Evolutionary conservation across 1,284 basidiomycete species (phyloP).

Genomic region (Fomitopsis schrenkii): DNA sequence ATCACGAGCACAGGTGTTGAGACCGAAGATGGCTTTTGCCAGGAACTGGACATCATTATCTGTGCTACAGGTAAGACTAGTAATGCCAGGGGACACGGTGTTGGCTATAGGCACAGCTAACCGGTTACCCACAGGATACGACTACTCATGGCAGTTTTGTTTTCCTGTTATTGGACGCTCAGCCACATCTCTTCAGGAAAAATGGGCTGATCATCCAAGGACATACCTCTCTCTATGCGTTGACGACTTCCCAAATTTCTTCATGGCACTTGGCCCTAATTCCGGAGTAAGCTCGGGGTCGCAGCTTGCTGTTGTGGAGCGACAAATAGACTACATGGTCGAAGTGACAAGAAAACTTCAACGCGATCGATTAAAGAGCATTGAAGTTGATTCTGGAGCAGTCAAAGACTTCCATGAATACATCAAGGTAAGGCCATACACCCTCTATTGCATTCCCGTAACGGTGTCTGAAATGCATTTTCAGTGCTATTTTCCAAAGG

Average conservation of each 20-base stretch:
- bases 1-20: constrained; percentile 53
- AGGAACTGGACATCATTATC: constrained; percentile 52
- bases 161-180: constrained; percentile 51
- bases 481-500: constrained; percentile 40
- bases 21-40: constrained; percentile 45
- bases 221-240: constrained; percentile 52
- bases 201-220: constrained; percentile 47
- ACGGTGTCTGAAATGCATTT: neutral
- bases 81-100: too few relatives aligned
- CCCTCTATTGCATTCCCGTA: too few relatives aligned
- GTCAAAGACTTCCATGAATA: constrained; percentile 57
- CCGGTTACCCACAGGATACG: constrained; percentile 28
- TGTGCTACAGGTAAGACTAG: constrained; percentile 23
- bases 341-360: constrained; percentile 52
- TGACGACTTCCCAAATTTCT: constrained; percentile 66
- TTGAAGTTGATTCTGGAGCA: constrained; percentile 52
- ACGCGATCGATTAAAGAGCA: constrained; percentile 53
- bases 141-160: constrained; percentile 48
- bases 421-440: constrained; percentile 35
- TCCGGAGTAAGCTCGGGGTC: constrained; percentile 48
- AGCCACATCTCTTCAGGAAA: constrained; percentile 43
- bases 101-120: too few relatives aligned
- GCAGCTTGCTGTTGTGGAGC: constrained; percentile 48
- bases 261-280: constrained; percentile 54
- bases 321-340: constrained; percentile 51